Evolutionary conservation across 2,329 filamentous ascomycete species (phyloP).

Genomic region (Lecanicillium sp.): DNA sequence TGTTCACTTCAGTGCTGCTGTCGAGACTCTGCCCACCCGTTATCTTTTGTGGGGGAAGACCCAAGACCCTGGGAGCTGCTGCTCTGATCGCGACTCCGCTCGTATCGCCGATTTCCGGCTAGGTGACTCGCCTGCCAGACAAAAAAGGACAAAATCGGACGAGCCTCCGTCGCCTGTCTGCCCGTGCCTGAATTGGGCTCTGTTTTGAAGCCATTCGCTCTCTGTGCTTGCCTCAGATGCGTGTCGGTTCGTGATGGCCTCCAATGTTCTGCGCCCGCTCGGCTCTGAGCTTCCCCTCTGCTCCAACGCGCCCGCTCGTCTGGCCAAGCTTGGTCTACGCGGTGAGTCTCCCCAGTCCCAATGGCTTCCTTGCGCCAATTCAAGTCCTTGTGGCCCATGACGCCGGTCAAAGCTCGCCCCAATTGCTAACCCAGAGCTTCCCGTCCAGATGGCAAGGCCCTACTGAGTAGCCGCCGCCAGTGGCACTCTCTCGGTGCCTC

Average conservation of each 20-base stretch:
- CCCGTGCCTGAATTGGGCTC: too few relatives aligned
- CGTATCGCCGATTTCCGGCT: too few relatives aligned
- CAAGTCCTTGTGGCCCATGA: too few relatives aligned
- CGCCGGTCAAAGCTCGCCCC: neutral
- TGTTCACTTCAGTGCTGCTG: too few relatives aligned
- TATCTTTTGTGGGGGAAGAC: too few relatives aligned
- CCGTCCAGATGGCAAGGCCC: slow-evolving; percentile 12
- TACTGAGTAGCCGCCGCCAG: slow-evolving; percentile 21
- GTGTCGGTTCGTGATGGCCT: slow-evolving; percentile 23
- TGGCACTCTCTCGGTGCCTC: slow-evolving; percentile 28
- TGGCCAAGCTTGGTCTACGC: slow-evolving; percentile 17
- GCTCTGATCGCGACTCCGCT: too few relatives aligned
- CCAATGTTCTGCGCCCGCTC: slow-evolving; percentile 25
- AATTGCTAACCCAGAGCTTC: slow-evolving; percentile 2
- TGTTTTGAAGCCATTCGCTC: too few relatives aligned
- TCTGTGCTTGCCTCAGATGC: slow-evolving; percentile 18
- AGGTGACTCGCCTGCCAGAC: neutral
- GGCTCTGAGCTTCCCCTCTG: slow-evolving; percentile 20
- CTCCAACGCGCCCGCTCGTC: slow-evolving; percentile 12
- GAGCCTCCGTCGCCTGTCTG: too few relatives aligned
- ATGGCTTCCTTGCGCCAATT: neutral
- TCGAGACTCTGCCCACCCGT: too few relatives aligned
- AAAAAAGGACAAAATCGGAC: too few relatives aligned
- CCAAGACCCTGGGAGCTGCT: too few relatives aligned
- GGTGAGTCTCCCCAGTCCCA: slow-evolving; percentile 16